Evolutionary conservation across 192 early-diverging fungal genomes (phyloP).

Genomic region (Coemansia sp.): DNA sequence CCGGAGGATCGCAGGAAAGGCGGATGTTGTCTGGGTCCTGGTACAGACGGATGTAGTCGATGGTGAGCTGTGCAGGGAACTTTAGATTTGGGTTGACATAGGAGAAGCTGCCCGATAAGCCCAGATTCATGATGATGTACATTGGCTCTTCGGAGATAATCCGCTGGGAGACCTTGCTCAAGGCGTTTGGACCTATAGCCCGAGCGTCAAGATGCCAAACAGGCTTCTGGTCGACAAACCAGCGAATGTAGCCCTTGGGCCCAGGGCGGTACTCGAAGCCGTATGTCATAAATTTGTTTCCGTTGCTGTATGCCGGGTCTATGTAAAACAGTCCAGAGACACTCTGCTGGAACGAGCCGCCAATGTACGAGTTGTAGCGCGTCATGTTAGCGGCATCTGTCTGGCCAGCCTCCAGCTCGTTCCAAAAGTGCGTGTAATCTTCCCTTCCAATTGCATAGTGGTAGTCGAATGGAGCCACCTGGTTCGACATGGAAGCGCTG

Average conservation of each 20-base stretch:
- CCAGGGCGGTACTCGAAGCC: slow-evolving; percentile 58
- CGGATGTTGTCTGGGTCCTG: slow-evolving; percentile 56
- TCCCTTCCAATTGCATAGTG: slow-evolving; percentile 51
- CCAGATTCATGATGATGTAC: slow-evolving; percentile 62
- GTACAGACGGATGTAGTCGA: slow-evolving; percentile 62
- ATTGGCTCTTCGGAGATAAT: slow-evolving; percentile 60
- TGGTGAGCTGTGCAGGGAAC: slow-evolving; percentile 56
- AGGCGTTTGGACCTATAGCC: slow-evolving; percentile 44
- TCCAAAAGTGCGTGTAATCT: slow-evolving; percentile 51
- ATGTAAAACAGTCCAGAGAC: slow-evolving; percentile 48
- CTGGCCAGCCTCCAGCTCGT: slow-evolving; percentile 27
- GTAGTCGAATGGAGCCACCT: slow-evolving; percentile 58
- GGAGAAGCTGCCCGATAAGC: slow-evolving; percentile 48
- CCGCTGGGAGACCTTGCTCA: slow-evolving; percentile 49
- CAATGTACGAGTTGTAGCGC: slow-evolving; percentile 53
- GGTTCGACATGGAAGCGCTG: slow-evolving; percentile 53
- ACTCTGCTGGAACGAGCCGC: slow-evolving; percentile 56
- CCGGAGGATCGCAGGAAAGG: slow-evolving; percentile 58
- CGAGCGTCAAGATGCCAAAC: slow-evolving; percentile 46
- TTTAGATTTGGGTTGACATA: slow-evolving; percentile 41
- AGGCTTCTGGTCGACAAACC: slow-evolving; percentile 46
- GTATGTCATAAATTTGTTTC: slow-evolving; percentile 47
- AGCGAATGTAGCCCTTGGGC: slow-evolving; percentile 42
- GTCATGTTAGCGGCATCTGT: slow-evolving; percentile 24
- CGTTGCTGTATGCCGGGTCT: slow-evolving; percentile 32